A percentile compares a stretch with the other conserved stretches of the same genome.
Evolutionary conservation across 768 basidiomycete genomes (phyloP).

Genomic region (Kwoniella mangroviensis): DNA sequence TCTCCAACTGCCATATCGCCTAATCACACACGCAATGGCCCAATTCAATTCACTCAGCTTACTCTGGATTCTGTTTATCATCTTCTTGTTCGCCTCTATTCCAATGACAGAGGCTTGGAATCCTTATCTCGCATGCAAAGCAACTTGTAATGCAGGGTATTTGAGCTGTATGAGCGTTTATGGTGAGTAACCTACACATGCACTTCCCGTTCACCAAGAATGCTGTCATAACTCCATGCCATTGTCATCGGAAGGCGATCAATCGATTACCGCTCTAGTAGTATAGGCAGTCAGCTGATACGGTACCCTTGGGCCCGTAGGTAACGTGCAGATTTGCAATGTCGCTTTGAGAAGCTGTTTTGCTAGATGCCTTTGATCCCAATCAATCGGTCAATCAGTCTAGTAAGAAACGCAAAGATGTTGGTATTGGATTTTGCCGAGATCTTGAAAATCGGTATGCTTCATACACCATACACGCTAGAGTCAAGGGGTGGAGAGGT

Average conservation of each 20-base stretch:
- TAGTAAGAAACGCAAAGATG: too few relatives aligned
- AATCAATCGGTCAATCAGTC: not conserved
- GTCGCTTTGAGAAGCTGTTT: conserved; percentile 40
- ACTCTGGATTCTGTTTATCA: conserved; percentile 8
- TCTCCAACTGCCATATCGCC: not conserved
- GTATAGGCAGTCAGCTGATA: conserved; percentile 3
- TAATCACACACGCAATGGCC: not conserved
- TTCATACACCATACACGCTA: not conserved
- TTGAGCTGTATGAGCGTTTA: conserved; percentile 52
- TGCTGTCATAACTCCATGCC: not conserved
- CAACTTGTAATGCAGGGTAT: conserved; percentile 40
- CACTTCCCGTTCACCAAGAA: not conserved
- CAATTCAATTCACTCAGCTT: conserved; percentile 1
- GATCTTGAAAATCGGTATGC: not conserved
- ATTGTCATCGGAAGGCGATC: not conserved
- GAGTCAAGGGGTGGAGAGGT: not conserved
- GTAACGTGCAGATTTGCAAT: conserved; percentile 44
- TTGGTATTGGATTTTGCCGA: not conserved
- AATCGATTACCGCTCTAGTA: not conserved
- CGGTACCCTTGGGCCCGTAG: conserved; percentile 15
- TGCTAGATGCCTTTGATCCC: conserved; percentile 24
- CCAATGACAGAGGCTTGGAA: conserved; percentile 26
- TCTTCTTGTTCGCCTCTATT: conserved; percentile 12
- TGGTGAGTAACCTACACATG: conserved; percentile 31
- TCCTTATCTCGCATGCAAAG: conserved; percentile 34